These are phyloP conservation scores for Syzygium malaccense DNA, from an alignment of 441 rosid species.

Conservation along the genomic window DNA sequence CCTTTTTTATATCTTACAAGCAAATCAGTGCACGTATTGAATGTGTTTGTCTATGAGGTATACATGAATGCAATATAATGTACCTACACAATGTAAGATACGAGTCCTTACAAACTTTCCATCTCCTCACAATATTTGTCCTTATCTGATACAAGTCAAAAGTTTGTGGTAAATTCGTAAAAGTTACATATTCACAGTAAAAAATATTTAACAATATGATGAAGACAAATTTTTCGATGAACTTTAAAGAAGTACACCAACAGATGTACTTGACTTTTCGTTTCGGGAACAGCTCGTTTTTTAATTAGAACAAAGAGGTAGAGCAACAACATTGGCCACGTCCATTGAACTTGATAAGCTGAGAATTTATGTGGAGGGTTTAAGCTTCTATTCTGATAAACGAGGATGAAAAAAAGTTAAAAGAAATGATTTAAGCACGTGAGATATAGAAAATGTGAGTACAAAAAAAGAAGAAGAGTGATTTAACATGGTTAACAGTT, in stretches of 20 bases:
- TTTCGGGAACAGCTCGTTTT: neutral
- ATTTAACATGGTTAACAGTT: neutral
- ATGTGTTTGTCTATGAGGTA: neutral
- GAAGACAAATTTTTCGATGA: neutral
- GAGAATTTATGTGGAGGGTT: neutral
- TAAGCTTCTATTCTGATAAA: neutral
- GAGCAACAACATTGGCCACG: neutral
- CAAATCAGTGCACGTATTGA: neutral
- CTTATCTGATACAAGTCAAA: neutral
- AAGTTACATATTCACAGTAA: neutral
- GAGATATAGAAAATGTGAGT: neutral
- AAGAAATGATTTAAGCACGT: neutral
- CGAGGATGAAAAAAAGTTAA: neutral
- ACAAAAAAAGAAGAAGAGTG: neutral
- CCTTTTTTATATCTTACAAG: neutral
- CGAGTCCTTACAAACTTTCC: neutral
- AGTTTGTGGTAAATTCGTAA: neutral
- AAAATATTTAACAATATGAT: neutral
- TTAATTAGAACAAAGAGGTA: neutral
- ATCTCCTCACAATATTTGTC: neutral
- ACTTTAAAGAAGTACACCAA: neutral
- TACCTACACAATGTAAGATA: neutral
- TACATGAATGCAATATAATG: neutral
- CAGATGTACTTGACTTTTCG: neutral
- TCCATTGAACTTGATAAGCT: neutral